Base-by-base conservation (phyloP, 306 rosid genomes). In the Cucurbita pepo region DNA sequence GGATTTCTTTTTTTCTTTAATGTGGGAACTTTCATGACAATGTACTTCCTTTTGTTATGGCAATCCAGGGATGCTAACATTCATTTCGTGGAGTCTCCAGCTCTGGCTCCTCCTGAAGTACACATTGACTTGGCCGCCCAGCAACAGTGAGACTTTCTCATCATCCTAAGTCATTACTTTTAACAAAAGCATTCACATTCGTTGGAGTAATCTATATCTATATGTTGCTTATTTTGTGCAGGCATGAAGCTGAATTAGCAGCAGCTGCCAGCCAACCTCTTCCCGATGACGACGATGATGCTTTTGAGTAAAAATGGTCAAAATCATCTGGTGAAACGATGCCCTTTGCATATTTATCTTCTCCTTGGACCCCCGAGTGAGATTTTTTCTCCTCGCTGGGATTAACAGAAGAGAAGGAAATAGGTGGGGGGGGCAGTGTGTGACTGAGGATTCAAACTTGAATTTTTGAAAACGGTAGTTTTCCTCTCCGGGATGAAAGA, bases 71-170 rank as follows among this genome's bases (percentile, higher is more conserved):
- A 89, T 44, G 7, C 86, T 14, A 40, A 72, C 69, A 88, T 89
- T 74, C 92, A 89, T 81, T 89, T 89, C 50, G 96, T 85, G 15
- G 96, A 89, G 83, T 83, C 86, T 81, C 96, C 96, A 13, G 96
- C 96, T 8, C 92, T 89, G 74, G 96, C 96, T 79, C 96, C 96
- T 62, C 92, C 92, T 0, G 92, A 89, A 41, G 92, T 87, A 34
- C 85, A 82, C 8, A 63, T 89, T 40, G 96, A 89, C 80, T 30
- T 84, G 78, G 84, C 85, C 6, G 59, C 79, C 11, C 96, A 89
- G 70, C 86, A 82, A 78, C 66, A 69, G 73, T 69, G 21, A 69
- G 73, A 47, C 4, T 10, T 65, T 11, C 43, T 25, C 7, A 25
- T 25, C 7, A 25, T 67, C 36, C 10, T 4, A 34, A 22, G 5